phyloP scores from a whole-genome alignment of 1,284 basidiomycete species.

The Rhodotorula sp. region DNA sequence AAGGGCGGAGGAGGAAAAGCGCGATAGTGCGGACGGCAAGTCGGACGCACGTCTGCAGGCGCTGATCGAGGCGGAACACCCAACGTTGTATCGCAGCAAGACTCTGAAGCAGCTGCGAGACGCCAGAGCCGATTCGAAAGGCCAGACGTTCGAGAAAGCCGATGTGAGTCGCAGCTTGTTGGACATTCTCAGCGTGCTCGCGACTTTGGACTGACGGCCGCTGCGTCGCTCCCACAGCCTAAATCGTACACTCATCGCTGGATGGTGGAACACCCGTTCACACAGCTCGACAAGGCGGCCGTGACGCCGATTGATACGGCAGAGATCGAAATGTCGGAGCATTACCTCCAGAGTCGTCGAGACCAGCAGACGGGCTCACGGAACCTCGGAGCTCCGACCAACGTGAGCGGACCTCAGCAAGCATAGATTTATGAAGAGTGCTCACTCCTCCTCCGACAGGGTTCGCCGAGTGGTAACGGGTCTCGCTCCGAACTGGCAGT shows the following conservation, averaged over 20 bases:
- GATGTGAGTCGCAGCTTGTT: constrained; percentile 7
- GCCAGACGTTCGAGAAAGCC: background rate
- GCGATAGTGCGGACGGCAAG: background rate
- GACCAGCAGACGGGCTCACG: constrained; percentile 3
- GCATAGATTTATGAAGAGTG: too few relatives aligned
- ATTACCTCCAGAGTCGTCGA: too few relatives aligned
- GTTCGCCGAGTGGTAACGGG: too few relatives aligned
- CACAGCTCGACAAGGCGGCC: constrained; percentile 11
- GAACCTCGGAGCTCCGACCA: background rate
- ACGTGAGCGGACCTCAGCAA: too few relatives aligned
- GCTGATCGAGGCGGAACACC: constrained; percentile 6
- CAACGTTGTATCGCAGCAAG: background rate
- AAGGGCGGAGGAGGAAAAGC: constrained; percentile 11
- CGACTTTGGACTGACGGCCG: too few relatives aligned
- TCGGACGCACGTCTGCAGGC: background rate
- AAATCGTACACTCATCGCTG: background rate
- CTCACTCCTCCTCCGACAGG: too few relatives aligned
- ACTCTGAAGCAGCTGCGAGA: background rate
- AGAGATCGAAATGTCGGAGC: constrained; percentile 1
- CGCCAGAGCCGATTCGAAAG: background rate
- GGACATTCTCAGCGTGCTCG: background rate
- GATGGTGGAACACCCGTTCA: constrained; percentile 17
- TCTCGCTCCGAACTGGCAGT: background rate
- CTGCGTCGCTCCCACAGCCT: background rate
- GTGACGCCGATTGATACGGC: constrained; percentile 10